These are phyloP conservation scores for Metschnikowia cubensis DNA, from an alignment of 805 yeast genomes.

Conservation along the genomic window DNA sequence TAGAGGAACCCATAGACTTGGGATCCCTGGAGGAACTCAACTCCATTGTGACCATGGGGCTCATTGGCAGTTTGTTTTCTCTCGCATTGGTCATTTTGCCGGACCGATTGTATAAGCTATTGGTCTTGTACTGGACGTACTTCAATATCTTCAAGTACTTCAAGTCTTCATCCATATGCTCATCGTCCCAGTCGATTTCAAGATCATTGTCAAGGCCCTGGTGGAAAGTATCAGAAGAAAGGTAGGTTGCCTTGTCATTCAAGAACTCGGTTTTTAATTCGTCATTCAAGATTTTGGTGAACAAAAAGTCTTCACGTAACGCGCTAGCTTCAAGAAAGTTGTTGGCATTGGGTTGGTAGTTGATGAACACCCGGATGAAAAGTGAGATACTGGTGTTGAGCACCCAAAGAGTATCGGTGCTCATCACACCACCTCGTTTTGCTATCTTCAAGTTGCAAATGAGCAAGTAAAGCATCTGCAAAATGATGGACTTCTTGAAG, in stretches of 20 bases:
- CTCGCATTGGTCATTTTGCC: neutral
- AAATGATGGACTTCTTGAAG: conserved; percentile 38
- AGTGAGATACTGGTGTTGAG: conserved; percentile 24
- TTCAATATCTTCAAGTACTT: conserved; percentile 41
- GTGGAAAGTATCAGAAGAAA: neutral
- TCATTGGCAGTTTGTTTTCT: neutral
- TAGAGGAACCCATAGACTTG: neutral
- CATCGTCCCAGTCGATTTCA: conserved; percentile 47
- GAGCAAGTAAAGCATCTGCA: conserved; percentile 41
- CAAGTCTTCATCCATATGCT: conserved; percentile 45
- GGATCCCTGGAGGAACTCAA: conserved; percentile 1
- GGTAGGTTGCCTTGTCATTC: conserved; percentile 21
- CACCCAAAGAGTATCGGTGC: conserved; percentile 14
- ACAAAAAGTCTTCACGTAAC: conserved; percentile 34
- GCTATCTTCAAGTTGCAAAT: conserved; percentile 37
- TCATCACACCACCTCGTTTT: conserved; percentile 24
- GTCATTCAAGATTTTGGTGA: conserved; percentile 35
- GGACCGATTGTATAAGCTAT: conserved; percentile 6
- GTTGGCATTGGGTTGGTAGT: conserved; percentile 25
- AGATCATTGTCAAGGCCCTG: conserved; percentile 29
- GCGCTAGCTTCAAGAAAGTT: conserved; percentile 13
- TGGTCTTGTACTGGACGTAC: conserved; percentile 37
- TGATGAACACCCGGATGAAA: conserved; percentile 36
- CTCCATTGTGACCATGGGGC: conserved; percentile 11
- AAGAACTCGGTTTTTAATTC: conserved; percentile 37